Conservation (phyloP, 164 flowering plant genomes). For the Liquidambar formosana region DNA sequence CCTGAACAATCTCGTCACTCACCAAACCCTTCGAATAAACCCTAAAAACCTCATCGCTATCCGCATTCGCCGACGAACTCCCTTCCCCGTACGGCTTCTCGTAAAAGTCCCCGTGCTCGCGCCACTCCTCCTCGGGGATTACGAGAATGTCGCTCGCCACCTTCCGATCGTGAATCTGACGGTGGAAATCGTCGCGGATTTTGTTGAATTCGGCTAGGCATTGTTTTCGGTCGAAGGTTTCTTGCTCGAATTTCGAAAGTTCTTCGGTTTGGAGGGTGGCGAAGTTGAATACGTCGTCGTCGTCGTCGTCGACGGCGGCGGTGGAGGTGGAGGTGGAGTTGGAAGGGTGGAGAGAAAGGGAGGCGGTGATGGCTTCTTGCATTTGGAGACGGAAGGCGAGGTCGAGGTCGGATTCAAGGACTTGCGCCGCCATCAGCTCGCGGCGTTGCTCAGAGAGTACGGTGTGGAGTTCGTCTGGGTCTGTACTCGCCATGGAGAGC, state of each 20-base stretch:
- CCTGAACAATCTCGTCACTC: slow-evolving; percentile 36
- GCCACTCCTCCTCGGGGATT: slow-evolving; percentile 55
- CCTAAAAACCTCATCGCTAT: slow-evolving; percentile 19
- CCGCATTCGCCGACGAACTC: slow-evolving; percentile 11
- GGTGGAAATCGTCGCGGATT: slow-evolving; percentile 36
- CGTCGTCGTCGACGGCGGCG: not conserved
- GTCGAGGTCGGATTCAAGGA: slow-evolving; percentile 51
- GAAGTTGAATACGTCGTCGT: not conserved
- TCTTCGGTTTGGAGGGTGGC: slow-evolving; percentile 33
- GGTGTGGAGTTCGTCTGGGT: slow-evolving; percentile 14
- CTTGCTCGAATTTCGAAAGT: slow-evolving; percentile 30
- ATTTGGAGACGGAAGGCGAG: slow-evolving; percentile 61
- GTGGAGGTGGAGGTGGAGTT: slow-evolving; percentile 19
- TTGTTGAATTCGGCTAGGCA: slow-evolving; percentile 30
- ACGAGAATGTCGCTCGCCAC: slow-evolving; percentile 40
- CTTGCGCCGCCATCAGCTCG: slow-evolving; percentile 34
- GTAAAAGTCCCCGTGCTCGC: slow-evolving; percentile 36
- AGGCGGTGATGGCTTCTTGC: slow-evolving; percentile 59
- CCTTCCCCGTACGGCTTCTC: slow-evolving; percentile 54
- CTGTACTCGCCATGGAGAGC: too few species aligned
- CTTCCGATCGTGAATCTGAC: slow-evolving; percentile 49
- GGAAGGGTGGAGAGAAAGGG: slow-evolving; percentile 36
- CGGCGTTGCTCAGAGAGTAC: slow-evolving; percentile 30
- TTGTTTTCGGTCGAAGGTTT: slow-evolving; percentile 29
- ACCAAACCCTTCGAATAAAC: slow-evolving; percentile 70